Evolutionary conservation across 345 rosid genomes (phyloP), one percentile per base, ranked within the genome.

Genomic region (Camelina neglecta): DNA sequence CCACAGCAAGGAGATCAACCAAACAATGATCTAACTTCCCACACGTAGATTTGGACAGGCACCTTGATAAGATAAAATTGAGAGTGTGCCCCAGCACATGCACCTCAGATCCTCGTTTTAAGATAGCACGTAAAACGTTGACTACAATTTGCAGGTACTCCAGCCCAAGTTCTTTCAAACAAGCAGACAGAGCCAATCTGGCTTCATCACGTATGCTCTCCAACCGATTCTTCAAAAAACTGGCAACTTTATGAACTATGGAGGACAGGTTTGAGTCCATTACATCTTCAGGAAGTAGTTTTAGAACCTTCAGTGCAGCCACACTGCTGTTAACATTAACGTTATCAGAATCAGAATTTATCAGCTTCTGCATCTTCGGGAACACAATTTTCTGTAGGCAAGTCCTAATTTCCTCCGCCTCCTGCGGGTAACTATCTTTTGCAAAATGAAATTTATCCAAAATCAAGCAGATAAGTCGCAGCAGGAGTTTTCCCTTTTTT

Each of bases 121-220:
- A 80, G 73, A 86, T 85, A 59, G 88, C 85, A 73, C 84, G 84
- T 81, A 95, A 80, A 69, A 83, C 84, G 65, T 71, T 80, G 60
- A 92, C 69, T 4, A 95, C 74, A 82, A 85, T 82, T 74, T 89
- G 85, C 86, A 95, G 79, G 79, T 84, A 90, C 80, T 88, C 98
- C 67, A 85, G 72, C 26, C 98, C 99, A 57, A 95, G 96, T 81
- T 87, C 98, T 83, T 90, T 92, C 80, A 95, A 75, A 84, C 97
- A 92, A 69, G 90, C 93, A 71, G 84, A 87, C 81, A 95, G 84
- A 82, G 93, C 98, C 62, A 68, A 55, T 82, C 99, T 88, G 31
- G 98, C 97, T 68, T 91, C 93, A 77, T 86, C 86, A 45, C 97
- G 96, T 21, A 75, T 71, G 55, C 88, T 85, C 60, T 84, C 97